phyloP scores from a whole-genome alignment of 2,329 filamentous ascomycete genomes.

The Scortechinia acanthostroma region DNA sequence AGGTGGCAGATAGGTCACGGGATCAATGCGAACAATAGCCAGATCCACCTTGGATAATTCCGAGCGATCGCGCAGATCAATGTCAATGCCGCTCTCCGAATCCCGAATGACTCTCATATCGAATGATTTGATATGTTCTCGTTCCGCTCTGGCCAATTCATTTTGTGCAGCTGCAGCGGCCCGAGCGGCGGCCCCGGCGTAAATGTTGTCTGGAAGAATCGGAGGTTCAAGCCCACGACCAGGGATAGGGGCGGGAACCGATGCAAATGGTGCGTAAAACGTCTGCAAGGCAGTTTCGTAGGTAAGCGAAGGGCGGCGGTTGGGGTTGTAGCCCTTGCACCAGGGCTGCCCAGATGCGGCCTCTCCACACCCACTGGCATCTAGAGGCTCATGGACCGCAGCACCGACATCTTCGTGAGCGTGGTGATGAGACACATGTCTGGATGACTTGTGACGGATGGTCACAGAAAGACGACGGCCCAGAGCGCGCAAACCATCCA shows the following conservation, averaged over 20 bases:
- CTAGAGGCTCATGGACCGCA: not conserved
- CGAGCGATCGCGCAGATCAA: conserved; percentile 1
- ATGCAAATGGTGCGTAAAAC: not conserved
- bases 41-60: not conserved
- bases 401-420: not conserved
- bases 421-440: not conserved
- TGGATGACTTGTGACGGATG: conserved; percentile 2
- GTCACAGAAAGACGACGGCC: conserved; percentile 1
- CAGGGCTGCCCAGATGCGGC: not conserved
- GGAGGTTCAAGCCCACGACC: not conserved
- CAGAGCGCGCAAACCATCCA: not conserved
- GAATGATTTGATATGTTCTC: not conserved
- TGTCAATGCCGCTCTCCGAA: not conserved
- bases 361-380: not conserved
- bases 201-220: not conserved
- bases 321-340: not conserved
- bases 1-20: not conserved
- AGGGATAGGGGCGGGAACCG: not conserved
- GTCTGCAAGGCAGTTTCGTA: not conserved
- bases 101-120: not conserved
- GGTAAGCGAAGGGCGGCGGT: not conserved
- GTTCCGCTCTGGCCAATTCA: conserved; percentile 2
- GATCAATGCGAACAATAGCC: not conserved
- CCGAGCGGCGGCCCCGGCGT: not conserved
- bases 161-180: not conserved